Percentiles rank a stretch among this genome's conserved stretches.
Evolutionary conservation across 1,139 yeast species (phyloP).

Genomic region (Suhomyces coccinellae): DNA sequence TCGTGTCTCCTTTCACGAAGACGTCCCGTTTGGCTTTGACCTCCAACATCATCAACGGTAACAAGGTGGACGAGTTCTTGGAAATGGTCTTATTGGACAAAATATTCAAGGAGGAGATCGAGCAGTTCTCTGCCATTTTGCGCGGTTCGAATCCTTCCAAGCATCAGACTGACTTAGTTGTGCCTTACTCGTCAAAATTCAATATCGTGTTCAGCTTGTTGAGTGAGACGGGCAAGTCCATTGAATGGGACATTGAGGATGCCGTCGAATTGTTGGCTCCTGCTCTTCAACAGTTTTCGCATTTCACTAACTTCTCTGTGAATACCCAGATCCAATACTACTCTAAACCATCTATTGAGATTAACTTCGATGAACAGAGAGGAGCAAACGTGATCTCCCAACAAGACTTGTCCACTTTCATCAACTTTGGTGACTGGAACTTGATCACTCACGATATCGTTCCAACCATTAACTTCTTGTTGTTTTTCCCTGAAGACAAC

Average conservation of each 20-base stretch:
- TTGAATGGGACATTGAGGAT: conserved; percentile 42
- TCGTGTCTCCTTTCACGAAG: conserved; percentile 38
- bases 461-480: conserved; percentile 69
- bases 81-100: conserved; percentile 34
- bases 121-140: conserved; percentile 21
- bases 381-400: conserved; percentile 37
- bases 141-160: background rate
- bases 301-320: conserved; percentile 68
- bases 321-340: conserved; percentile 81
- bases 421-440: conserved; percentile 79
- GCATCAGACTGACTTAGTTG: conserved; percentile 32
- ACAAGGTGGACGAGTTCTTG: conserved; percentile 36
- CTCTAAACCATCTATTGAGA: conserved; percentile 40
- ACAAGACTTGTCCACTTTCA: conserved; percentile 62
- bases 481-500: conserved; percentile 57
- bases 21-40: conserved; percentile 30
- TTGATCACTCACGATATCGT: conserved; percentile 54
- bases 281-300: conserved; percentile 34
- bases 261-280: conserved; percentile 30
- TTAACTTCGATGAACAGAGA: conserved; percentile 24
- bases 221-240: conserved; percentile 41
- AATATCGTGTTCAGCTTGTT: conserved; percentile 65
- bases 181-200: conserved; percentile 61
- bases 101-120: conserved; percentile 39
- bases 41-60: conserved; percentile 27